These are phyloP conservation scores for Boletus rubescentipes DNA, from an alignment of 768 basidiomycete genomes.

Conservation along the genomic window DNA sequence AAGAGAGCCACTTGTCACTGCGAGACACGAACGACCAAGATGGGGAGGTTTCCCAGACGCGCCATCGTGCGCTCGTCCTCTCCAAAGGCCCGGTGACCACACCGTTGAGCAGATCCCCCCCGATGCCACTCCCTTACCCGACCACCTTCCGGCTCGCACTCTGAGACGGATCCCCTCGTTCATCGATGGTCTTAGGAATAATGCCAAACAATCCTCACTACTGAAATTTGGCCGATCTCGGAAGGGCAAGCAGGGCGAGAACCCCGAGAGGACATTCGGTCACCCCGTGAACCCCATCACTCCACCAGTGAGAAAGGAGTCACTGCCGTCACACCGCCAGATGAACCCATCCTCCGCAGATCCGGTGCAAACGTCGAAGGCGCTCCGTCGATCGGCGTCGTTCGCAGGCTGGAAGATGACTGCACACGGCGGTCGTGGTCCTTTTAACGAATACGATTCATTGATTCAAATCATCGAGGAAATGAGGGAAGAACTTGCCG, in stretches of 20 bases:
- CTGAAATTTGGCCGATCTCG: background rate
- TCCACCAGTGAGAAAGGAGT: conserved; percentile 16
- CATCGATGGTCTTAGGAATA: conserved; percentile 1
- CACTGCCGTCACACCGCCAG: conserved; percentile 5
- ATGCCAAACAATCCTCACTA: conserved; percentile 6
- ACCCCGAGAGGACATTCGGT: conserved; percentile 14
- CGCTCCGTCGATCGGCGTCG: conserved; percentile 29
- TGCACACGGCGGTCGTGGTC: background rate
- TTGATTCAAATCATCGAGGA: conserved; percentile 19
- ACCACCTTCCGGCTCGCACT: conserved; percentile 1
- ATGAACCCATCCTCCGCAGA: background rate
- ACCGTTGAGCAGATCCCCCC: conserved; percentile 9
- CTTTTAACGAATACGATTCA: background rate
- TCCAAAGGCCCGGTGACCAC: background rate
- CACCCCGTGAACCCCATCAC: conserved; percentile 11
- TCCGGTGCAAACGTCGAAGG: background rate
- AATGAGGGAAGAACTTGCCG: conserved; percentile 18
- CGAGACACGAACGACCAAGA: conserved; percentile 1
- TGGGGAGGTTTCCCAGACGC: background rate
- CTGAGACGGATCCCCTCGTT: conserved; percentile 12
- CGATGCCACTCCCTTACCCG: conserved; percentile 10
- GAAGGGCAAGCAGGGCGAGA: background rate
- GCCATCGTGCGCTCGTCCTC: background rate
- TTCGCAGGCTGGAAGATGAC: conserved; percentile 14
- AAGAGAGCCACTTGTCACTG: background rate